Base-by-base conservation (phyloP, 805 yeast species). In the Starmerella sp. region DNA sequence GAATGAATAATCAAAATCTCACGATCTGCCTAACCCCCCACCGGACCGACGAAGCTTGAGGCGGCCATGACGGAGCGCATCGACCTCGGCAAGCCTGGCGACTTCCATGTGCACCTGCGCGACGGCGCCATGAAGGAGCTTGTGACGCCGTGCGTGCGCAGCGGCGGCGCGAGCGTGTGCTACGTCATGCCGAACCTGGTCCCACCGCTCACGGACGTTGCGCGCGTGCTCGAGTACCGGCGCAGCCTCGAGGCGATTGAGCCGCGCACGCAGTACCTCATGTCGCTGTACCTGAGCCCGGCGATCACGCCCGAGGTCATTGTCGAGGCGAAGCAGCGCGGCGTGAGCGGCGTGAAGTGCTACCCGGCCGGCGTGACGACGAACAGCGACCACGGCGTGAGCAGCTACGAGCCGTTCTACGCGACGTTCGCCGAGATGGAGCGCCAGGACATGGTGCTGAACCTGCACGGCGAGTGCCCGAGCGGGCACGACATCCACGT, bases 291-390 rank as follows among this genome's bases (percentile, higher is more conserved):
- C 64, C 75, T 93, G 42, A 78, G 84, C 51, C 80, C 77, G 53
- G 85, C 81, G 0, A 73, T 93, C 60, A 87, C 96, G 1, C 97
- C 97, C 0, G 95, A 86, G 60, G 73, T 88, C 42, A 83, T 93
- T 54, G 81, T 79, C 53, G 78, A 80, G 59, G 97, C 97, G 37
- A 95, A 90, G 7, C 66, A 74, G 54, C 64, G 71, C 15, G 82
- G 82, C 1, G 81, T 91, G 54, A 75, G 81, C 34, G 99, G 99
- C 54, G 87, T 93, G 62, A 93, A 93, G 69, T 89, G 96, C 68
- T 93, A 93, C 69, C 99, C 99, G 43, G 97, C 97, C 1, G 99
- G 99, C 46, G 99, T 93, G 35, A 93, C 99, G n/a, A 93, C 99
- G 41, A 93, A 93, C 72, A 88, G 96, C 9, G 86, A 83, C 3